Base-by-base conservation (phyloP, 768 basidiomycete species). In the Ramaria sp. region DNA sequence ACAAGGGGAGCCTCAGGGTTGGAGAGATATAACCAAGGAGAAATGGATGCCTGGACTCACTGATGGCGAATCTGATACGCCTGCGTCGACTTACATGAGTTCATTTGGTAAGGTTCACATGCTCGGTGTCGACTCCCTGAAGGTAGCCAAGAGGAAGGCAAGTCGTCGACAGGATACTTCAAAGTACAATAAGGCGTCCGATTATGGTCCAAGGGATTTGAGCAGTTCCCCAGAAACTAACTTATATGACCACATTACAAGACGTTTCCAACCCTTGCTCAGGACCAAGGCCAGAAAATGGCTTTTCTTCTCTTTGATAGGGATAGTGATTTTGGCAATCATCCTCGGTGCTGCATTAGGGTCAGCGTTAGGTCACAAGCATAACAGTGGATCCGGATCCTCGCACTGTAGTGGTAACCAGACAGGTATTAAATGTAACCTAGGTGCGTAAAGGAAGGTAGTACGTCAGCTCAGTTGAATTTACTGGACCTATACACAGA, bases 371-470 rank as follows among this genome's bases (percentile, higher is more conserved):
- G 66, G 71, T n/a, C 63, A 74, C 13, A 69, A 67, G 51, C 68
- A 65, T 33, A 71, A 60, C 49, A 62, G 63, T 55, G 22, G 42
- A 47, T 57, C 61, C 27, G 22, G 42, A 7, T 45, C 60, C 7
- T 55, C 64, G 48, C 65, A 61, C 22, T 83, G 80, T 61, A 46
- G 72, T 7, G 72, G 66, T 17, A 73, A 75, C 57, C 57, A 75
- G 9, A 74, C 75, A 4, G 83, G 84, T 20, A 69, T 70, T 17
- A 62, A 69, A 12, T 86, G 84, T 65, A 75, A 75, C 64, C 70
- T 86, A 22, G 74, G 84, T 83, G 61, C 63, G 79, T 71, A 4
- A 19, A 13, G 34, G 43, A 27, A 27, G 5, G 27, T 27, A 27
- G 3, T 5, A 27, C 5, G 3, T 5, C 27, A 27, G 27, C 27